A percentile compares a stretch with the other conserved stretches of the same genome.
phyloP scores from a whole-genome alignment of 257 asterid species.

The Solanum acaule region DNA sequence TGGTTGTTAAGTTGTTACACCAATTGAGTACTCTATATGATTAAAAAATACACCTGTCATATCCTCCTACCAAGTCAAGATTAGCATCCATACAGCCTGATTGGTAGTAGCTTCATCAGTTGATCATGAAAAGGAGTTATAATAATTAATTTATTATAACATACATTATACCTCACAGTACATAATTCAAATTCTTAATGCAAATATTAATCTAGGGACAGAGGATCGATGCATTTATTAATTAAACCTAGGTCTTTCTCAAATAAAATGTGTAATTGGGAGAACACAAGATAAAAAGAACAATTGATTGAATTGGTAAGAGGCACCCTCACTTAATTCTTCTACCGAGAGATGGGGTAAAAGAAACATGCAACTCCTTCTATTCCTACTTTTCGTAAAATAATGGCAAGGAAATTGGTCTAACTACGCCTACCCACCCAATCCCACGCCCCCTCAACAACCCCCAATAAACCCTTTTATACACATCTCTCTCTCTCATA shows the following conservation, averaged over 20 bases:
- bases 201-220: neutral
- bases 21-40: slow-evolving; percentile 19
- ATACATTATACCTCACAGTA: neutral
- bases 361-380: neutral
- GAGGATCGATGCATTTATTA: neutral
- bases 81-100: neutral
- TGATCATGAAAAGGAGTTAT: neutral
- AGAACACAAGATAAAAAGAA: neutral
- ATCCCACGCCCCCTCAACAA: neutral
- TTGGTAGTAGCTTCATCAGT: neutral
- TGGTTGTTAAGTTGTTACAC: slow-evolving; percentile 59
- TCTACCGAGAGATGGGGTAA: neutral
- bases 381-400: neutral
- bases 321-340: neutral
- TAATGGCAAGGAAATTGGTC: neutral
- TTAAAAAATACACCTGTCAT: slow-evolving; percentile 21
- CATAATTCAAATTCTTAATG: neutral
- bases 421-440: neutral
- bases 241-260: neutral
- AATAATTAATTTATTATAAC: neutral
- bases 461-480: neutral
- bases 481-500: neutral
- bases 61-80: slow-evolving; percentile 11
- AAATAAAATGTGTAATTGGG: neutral
- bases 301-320: neutral